Evolutionary conservation across 805 yeast genomes (phyloP).

Genomic region (Zygosaccharomyces siamensis): DNA sequence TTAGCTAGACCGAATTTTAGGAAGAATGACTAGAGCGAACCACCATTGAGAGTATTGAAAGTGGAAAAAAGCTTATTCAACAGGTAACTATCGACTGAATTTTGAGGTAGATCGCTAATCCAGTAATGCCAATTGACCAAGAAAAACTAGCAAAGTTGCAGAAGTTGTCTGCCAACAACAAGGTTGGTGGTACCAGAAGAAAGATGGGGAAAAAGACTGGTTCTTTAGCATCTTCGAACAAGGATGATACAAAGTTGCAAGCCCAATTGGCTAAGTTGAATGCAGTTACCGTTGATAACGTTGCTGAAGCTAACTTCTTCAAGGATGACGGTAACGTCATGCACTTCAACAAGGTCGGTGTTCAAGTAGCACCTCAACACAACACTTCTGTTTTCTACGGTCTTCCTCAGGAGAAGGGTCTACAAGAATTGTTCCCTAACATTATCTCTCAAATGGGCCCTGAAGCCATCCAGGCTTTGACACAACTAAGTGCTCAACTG

Average conservation of each 20-base stretch:
- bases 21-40: not conserved
- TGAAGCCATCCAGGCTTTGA: slow-evolving; percentile 85
- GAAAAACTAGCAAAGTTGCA: slow-evolving; percentile 91
- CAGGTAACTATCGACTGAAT: not conserved
- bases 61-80: not conserved
- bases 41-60: not conserved
- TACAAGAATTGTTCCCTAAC: slow-evolving; percentile 89
- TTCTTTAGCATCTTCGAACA: slow-evolving; percentile 49
- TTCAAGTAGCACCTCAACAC: slow-evolving; percentile 84
- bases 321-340: slow-evolving; percentile 92
- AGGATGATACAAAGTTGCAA: slow-evolving; percentile 88
- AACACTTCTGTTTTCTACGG: slow-evolving; percentile 95
- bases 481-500: slow-evolving; percentile 83
- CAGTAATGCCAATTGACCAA: slow-evolving; percentile 82
- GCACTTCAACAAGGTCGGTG: slow-evolving; percentile 95
- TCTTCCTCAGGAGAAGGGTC: slow-evolving; percentile 85
- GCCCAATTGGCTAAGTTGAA: slow-evolving; percentile 82
- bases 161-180: slow-evolving; percentile 66
- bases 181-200: slow-evolving; percentile 86
- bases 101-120: not conserved
- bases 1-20: slow-evolving; percentile 1
- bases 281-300: slow-evolving; percentile 81
- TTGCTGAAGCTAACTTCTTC: slow-evolving; percentile 97
- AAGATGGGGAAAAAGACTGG: slow-evolving; percentile 72
- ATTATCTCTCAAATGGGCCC: slow-evolving; percentile 95